Conservation (phyloP, 441 rosid species). For the Croton setiger region DNA sequence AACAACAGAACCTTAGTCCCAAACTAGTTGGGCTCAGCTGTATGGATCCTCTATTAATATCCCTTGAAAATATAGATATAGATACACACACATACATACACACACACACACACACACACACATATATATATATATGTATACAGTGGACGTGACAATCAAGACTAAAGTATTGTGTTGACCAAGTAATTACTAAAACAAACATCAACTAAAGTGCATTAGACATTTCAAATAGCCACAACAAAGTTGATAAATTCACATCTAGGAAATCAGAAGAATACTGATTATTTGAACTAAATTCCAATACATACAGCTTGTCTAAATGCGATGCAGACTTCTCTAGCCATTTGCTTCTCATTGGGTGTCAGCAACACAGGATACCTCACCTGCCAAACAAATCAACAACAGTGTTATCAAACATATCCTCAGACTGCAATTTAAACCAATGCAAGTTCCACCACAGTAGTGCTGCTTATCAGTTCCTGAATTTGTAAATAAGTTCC, state of each 20-base stretch:
- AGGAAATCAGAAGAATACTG: constrained; percentile 6
- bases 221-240: constrained; percentile 3
- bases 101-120: too few species aligned
- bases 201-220: background rate
- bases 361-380: constrained; percentile 98
- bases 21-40: too few species aligned
- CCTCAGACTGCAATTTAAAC: background rate
- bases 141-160: background rate
- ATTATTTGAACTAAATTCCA: constrained; percentile 7
- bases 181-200: constrained; percentile 2
- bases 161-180: background rate
- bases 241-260: background rate
- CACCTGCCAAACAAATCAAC: constrained; percentile 51
- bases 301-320: constrained; percentile 89
- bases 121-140: too few species aligned
- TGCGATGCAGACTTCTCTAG: constrained; percentile 97
- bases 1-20: background rate
- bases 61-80: too few species aligned
- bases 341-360: constrained; percentile 98
- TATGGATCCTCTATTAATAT: too few species aligned
- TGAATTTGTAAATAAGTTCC: background rate
- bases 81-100: too few species aligned
- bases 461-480: background rate
- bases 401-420: constrained; percentile 19
- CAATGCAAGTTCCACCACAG: background rate